These are phyloP conservation scores for Boletellus emodensis DNA, from an alignment of 768 basidiomycete species.

Conservation along the genomic window DNA sequence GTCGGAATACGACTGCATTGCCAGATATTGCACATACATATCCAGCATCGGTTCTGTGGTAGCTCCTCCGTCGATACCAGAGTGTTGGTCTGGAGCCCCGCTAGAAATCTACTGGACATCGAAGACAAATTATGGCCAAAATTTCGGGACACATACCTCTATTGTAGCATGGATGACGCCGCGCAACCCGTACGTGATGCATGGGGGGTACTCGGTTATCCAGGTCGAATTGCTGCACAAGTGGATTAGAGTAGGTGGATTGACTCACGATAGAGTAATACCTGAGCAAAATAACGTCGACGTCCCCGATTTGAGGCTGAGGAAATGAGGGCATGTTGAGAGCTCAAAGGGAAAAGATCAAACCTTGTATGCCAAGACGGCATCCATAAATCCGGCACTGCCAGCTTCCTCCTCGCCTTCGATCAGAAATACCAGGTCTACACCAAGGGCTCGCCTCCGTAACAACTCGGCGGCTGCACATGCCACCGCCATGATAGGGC, in stretches of 20 bases:
- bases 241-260: not conserved
- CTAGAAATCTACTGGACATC: constrained; percentile 54
- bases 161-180: constrained; percentile 89
- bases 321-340: constrained; percentile 1
- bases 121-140: not conserved
- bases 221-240: constrained; percentile 86
- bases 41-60: constrained; percentile 89
- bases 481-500: constrained; percentile 87
- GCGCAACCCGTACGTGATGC: constrained; percentile 91
- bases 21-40: constrained; percentile 49
- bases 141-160: constrained; percentile 43
- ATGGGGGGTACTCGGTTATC: constrained; percentile 90
- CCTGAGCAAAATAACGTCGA: constrained; percentile 90
- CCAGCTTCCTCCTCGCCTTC: constrained; percentile 99
- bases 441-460: constrained; percentile 63
- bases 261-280: constrained; percentile 23
- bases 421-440: constrained; percentile 86
- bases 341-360: constrained; percentile 1
- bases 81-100: constrained; percentile 78
- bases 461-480: constrained; percentile 85
- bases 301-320: constrained; percentile 75
- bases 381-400: constrained; percentile 78
- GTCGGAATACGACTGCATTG: not conserved
- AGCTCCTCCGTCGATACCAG: constrained; percentile 91
- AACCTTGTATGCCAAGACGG: constrained; percentile 74